Evolutionary conservation across 2,329 filamentous ascomycete species (phyloP), one percentile per base, ranked within the genome.

Genomic region (Fusarium miscanthi): DNA sequence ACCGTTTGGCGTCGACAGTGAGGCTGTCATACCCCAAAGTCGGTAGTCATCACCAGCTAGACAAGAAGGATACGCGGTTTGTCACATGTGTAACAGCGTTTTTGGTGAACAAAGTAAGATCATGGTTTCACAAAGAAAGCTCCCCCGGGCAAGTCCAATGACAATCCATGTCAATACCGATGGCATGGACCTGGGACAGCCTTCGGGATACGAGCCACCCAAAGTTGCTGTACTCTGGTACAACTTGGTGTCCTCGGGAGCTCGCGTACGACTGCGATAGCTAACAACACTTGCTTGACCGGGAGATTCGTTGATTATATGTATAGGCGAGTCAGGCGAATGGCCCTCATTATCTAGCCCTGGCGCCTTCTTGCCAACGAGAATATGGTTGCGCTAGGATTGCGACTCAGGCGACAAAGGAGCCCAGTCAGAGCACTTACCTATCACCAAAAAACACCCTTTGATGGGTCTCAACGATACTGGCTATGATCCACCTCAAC

Each of bases 101-200:
- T 63, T 46, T 60, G 63, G 43, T 56, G 66, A 37, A 52, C 41
- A 63, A 69, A 48, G 31, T 30, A 67, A 54, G 59, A 49, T 59
- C 40, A 54, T 66, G 43, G 66, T 65, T 57, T 63, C 60, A 72
- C 49, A 69, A 59, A 65, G 61, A 65, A 51, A 53, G 57, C 38
- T 49, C 45, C 38, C 54, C 33, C 54, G 45, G 63, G 59, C 49
- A 68, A 69, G 49, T 59, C 69, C 67, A 67, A 67, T 70, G 56
- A 59, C 48, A 69, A 68, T 64, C 66, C 63, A 69, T 71, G 56
- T 54, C 66, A 73, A 61, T 78, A 77, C 76, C 76, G 76, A 78
- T 70, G 76, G 78, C 76, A 76, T 77, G 76, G 76, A 76, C 76
- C 70, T 75, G 76, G 76, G 72, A 78, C 70, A 71, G 45, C 56